Evolutionary conservation across 2,329 filamentous ascomycete genomes (phyloP), one percentile per base, ranked within the genome.

Genomic region (Chalaropsis thielavioides): DNA sequence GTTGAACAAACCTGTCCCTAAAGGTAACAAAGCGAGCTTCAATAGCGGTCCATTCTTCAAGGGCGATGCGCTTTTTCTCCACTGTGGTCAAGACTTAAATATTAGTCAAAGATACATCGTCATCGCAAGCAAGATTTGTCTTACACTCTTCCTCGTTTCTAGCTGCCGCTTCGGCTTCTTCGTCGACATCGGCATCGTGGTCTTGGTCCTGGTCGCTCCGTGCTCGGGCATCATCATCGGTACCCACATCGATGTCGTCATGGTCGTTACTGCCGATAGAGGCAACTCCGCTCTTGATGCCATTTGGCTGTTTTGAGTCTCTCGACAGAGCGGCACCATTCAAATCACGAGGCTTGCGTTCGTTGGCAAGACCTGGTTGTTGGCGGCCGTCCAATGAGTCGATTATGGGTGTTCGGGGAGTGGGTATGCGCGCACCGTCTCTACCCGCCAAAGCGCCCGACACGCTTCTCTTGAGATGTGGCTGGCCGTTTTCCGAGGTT

Each of bases 1-100:
- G 31, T 10, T 40, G 54, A 60, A 75, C 80, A 70, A 73, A 89
- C 86, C 85, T 86, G 69, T 91, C 91, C 71, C 91, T 84, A 72
- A 97, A 89, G 19, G 88, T 82, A 67, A 87, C 84, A 76, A 99
- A 99, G 72, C 94, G 89, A 73, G 88, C 88, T 73, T 97, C 92
- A 54, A 99, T 88, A 19, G 83, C 82, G 19, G 84, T 81, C 70
- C 96, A 81, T 69, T 90, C 85, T 65, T 91, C 89, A 72, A 92
- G 86, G 0, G 92, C 92, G 41, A 83, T 82, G 71, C 85, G 86
- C 76, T 92, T 94, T 72, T 85, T 86, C 71, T 89, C 83, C 69
- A 89, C 89, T 92, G 70, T 67, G 66, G 74, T 68, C 76, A 73
- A 70, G 59, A 54, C 3, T 27, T 65, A 38, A 65, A 49, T 24